A percentile compares a stretch with the other conserved stretches of the same genome.
Conservation (phyloP, 192 early-diverging fungal species). For the Coemansia biformis region DNA sequence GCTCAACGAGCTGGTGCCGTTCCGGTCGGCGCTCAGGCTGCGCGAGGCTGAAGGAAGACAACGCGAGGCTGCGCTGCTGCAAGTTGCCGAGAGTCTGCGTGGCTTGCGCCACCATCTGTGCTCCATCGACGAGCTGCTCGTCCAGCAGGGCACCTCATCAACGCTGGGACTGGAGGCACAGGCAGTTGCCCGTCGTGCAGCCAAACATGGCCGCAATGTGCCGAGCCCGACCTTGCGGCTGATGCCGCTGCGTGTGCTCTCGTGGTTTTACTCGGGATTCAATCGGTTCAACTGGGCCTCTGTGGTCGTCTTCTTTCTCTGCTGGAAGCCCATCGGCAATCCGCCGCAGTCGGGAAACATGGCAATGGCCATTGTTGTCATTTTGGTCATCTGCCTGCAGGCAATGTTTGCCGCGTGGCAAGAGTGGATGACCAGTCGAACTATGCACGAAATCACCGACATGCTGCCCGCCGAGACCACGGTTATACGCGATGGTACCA, state of each 20-base stretch:
- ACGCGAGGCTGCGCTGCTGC: slow-evolving; percentile 13
- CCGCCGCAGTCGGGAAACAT: slow-evolving; percentile 55
- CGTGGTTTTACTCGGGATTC: slow-evolving; percentile 65
- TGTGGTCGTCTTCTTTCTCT: slow-evolving; percentile 59
- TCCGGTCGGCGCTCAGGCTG: slow-evolving; percentile 33
- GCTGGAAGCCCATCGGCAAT: slow-evolving; percentile 59
- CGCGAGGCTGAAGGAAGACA: slow-evolving; percentile 23
- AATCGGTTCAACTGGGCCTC: slow-evolving; percentile 65
- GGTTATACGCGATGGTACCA: slow-evolving; percentile 67
- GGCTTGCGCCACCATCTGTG: slow-evolving; percentile 16
- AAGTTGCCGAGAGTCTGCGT: slow-evolving; percentile 28
- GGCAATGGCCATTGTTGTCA: slow-evolving; percentile 55
- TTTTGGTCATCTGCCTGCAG: slow-evolving; percentile 63
- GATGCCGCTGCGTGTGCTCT: slow-evolving; percentile 5
- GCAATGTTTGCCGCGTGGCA: slow-evolving; percentile 66
- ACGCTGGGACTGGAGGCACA: slow-evolving; percentile 14
- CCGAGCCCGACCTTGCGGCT: slow-evolving; percentile 8
- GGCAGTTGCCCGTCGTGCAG: slow-evolving; percentile 12
- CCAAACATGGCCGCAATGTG: slow-evolving; percentile 16
- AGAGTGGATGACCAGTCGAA: slow-evolving; percentile 60
- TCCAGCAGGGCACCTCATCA: slow-evolving; percentile 22
- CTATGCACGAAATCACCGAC: slow-evolving; percentile 67
- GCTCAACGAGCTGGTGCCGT: slow-evolving; percentile 26
- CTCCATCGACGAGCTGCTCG: slow-evolving; percentile 11
- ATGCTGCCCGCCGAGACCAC: slow-evolving; percentile 60